These are phyloP conservation scores for Kodamaea nitidulidarum DNA, from an alignment of 805 yeast genomes.

Conservation along the genomic window DNA sequence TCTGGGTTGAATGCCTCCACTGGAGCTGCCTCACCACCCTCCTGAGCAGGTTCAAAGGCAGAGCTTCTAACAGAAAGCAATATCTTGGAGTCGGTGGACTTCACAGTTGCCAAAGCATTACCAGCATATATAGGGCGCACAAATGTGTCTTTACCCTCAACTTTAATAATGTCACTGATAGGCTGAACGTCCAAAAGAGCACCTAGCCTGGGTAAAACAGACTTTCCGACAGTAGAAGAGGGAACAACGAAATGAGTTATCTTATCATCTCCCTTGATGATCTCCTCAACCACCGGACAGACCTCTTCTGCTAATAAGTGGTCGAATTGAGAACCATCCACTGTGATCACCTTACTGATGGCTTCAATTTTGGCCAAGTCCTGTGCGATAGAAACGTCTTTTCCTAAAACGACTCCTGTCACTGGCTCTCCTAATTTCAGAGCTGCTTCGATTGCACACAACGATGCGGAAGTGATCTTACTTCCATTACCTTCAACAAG, in stretches of 20 bases:
- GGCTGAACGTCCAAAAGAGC: conserved; percentile 87
- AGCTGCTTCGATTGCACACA: conserved; percentile 78
- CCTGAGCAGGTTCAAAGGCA: conserved; percentile 55
- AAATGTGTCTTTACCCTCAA: conserved; percentile 66
- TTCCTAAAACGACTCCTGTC: conserved; percentile 73
- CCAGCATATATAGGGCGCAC: conserved; percentile 96
- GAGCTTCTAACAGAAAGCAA: conserved; percentile 80
- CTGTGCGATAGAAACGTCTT: conserved; percentile 48
- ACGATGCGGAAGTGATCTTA: conserved; percentile 59
- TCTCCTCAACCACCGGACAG: conserved; percentile 58
- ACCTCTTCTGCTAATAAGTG: conserved; percentile 77
- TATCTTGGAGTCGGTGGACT: conserved; percentile 59
- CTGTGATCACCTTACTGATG: conserved; percentile 53
- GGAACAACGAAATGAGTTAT: conserved; percentile 74
- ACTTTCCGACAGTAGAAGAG: conserved; percentile 85
- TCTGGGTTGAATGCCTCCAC: conserved; percentile 46
- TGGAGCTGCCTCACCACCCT: conserved; percentile 31
- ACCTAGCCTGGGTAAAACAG: conserved; percentile 79
- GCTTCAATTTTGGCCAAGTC: conserved; percentile 51
- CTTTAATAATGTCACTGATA: conserved; percentile 71
- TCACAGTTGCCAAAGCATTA: conserved; percentile 81
- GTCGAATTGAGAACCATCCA: conserved; percentile 55
- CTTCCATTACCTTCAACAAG: conserved; percentile 63
- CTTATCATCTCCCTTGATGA: conserved; percentile 39
- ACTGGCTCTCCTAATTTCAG: conserved; percentile 68